Base-by-base conservation (phyloP, 192 early-diverging fungal genomes). In the Entomortierella chlamydospora region DNA sequence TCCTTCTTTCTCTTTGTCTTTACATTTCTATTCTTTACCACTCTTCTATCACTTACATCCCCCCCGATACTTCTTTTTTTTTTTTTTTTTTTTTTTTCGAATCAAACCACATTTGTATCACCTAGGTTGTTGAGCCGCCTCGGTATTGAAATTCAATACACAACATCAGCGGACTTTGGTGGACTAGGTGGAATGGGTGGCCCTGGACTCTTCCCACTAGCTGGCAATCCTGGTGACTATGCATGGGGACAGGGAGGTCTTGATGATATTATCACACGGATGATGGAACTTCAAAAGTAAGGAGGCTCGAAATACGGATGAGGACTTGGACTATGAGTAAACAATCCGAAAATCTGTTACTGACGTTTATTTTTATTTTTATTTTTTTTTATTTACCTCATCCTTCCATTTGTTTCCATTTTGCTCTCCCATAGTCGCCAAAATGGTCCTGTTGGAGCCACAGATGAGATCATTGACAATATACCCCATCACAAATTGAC, bases 181-280 rank as follows among this genome's bases (percentile, higher is more conserved):
- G 78, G 68, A 43, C 9, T 31, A 8, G 61, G 61, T 4, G 18
- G 64, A 3, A 66, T 57, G 11, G 37, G 69, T 49, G 58, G 66
- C 1, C 5, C 34, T 37, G 68, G 64, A 7, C 28, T 84, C 0
- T 70, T 80, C 53, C 64, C 74, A 20, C 66, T 84, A 15, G 73
- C 43, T 10, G 76, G 83, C 18, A 68, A 92, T 53, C 85, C 90
- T 30, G 87, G 88, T 50, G 96, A 98, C 83, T 98, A 98, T 82
- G 97, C 87, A 9, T 93, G 93, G 83, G 93, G 93, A 33, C 91
- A 93, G 47, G 73, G 83, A 63, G 94, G 90, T 22, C 85, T 96
- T 22, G 97, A 98, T 80, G 91, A 94, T 72, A 94, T 98, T 59
- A 93, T 98, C 50, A 89, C 94, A 10, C 94, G 92, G 63, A 79